Base-by-base conservation (phyloP, 768 basidiomycete species). In the Inosperma sp. region DNA sequence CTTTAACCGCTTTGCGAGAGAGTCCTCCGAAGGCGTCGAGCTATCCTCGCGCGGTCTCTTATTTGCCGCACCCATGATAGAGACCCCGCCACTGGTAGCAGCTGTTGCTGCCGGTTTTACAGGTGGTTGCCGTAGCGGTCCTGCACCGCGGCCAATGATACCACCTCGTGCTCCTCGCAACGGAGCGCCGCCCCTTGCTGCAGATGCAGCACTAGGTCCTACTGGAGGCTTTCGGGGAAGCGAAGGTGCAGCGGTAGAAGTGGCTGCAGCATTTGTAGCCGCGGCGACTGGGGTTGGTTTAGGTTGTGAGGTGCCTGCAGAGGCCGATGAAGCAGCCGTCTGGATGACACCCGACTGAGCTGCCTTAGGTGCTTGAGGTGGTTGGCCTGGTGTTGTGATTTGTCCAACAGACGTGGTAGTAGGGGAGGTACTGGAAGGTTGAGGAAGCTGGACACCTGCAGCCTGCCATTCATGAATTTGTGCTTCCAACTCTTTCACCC, bases 401-500 rank as follows among this genome's bases (percentile, higher is more conserved):
- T 25, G 51, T 25, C 25, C n/a, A n/a, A 58, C 42, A 9, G 62
- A 43, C n/a, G 61, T 36, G 34, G 58, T 27, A 17, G 63, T 51
- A 9, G 65, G 43, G 0, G 72, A 54, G 29, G 69, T 59, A 16
- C 68, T 55, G 17, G 69, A 55, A 10, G 68, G 49, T 23, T 68
- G 69, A 9, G 80, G 77, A 34, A 81, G 34, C 2, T 75, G 52
- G 21, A 59, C 36, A 3, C 82, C 81, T 1, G 70, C 65, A 40
- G 76, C 75, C 56, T 74, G 74, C 77, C 77, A 80, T 52, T 77
- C 78, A 34, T 77, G 63, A 29, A 86, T 77, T 51, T 82, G 79
- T 9, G 74, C 72, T 59, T 89, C 86, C 29, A 88, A 70, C 6
- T 84, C 82, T 68, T 87, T 89, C 43, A 88, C 69, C 50, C 74